Base-by-base conservation (phyloP, 805 yeast species). In the Candida oleophila region DNA sequence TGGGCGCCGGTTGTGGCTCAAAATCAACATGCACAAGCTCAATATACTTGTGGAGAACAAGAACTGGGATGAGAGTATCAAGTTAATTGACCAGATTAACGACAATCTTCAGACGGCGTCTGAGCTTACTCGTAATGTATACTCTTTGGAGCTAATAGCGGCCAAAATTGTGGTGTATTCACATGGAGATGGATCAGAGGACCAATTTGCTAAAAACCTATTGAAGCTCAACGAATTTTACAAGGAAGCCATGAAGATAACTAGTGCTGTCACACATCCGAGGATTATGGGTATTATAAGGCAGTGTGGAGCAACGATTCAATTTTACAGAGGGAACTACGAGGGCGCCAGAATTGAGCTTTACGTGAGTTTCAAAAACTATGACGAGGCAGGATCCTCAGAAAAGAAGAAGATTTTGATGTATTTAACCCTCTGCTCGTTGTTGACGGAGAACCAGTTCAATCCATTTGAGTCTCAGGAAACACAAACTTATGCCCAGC, bases 381-480 rank as follows among this genome's bases (percentile, higher is more conserved):
- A 64, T 49, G 77, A 72, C 50, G 77, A 71, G 56, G 73, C 74
- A 20, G 77, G 77, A 7, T 65, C 74, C 42, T 50, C 61, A 22
- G 56, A 76, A 43, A 78, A 89, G 53, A 69, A 80, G 12, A 69
- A 69, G 34, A 78, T 84, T 3, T 68, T 89, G 51, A 79, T 80
- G 51, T 83, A 81, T 61, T 73, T 83, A 46, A 80, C 84, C 2
- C 57, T 88, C 18, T 77, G 84, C 21, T 78, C 85, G 3, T 65
- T 86, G 42, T 66, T 88, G 38, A 73, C 81, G n/a, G 83, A 82
- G 45, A 81, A 76, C 38, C 83, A 80, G 50, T 78, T 86, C 45
- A 82, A 83, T 55, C 88, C 89, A 1, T 85, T 86, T 55, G 86
- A 83, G 51, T 79, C 88, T 0, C 87, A 82, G 56, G 92, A 86